These are phyloP conservation scores for Cadophora malorum DNA, from an alignment of 2,329 filamentous ascomycete species.

Conservation along the genomic window DNA sequence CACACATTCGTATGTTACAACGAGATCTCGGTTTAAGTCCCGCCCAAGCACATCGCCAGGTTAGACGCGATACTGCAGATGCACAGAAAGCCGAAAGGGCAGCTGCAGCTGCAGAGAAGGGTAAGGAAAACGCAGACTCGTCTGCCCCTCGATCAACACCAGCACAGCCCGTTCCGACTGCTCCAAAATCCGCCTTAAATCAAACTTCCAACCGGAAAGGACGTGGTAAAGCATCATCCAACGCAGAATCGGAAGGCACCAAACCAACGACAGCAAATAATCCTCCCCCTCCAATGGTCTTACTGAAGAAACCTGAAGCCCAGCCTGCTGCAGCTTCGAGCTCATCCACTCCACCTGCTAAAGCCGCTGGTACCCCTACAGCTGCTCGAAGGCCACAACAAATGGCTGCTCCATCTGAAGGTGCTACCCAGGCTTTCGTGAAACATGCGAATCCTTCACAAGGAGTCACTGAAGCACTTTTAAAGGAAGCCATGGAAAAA, in stretches of 20 bases:
- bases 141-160: conserved; percentile 16
- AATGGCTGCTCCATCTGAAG: conserved; percentile 47
- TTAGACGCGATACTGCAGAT: conserved; percentile 57
- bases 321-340: conserved; percentile 40
- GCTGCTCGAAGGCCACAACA: conserved; percentile 41
- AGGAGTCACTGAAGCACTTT: conserved; percentile 82
- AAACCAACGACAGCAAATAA: conserved; percentile 36
- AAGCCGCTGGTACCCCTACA: conserved; percentile 27
- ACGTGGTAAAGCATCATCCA: conserved; percentile 47
- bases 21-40: conserved; percentile 70
- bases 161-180: conserved; percentile 37
- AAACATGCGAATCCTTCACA: conserved; percentile 89
- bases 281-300: conserved; percentile 45
- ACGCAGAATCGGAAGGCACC: conserved; percentile 38
- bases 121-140: conserved; percentile 24
- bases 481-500: conserved; percentile 74
- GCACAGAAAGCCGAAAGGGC: conserved; percentile 41
- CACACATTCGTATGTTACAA: conserved; percentile 69
- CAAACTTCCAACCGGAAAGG: conserved; percentile 38
- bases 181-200: conserved; percentile 41
- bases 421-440: conserved; percentile 73
- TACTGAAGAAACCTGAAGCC: conserved; percentile 50
- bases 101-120: conserved; percentile 36
- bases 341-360: conserved; percentile 41
- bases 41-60: conserved; percentile 65